These are phyloP conservation scores for Diaporthe humulicola DNA, from an alignment of 2,329 filamentous ascomycete species.

Conservation along the genomic window DNA sequence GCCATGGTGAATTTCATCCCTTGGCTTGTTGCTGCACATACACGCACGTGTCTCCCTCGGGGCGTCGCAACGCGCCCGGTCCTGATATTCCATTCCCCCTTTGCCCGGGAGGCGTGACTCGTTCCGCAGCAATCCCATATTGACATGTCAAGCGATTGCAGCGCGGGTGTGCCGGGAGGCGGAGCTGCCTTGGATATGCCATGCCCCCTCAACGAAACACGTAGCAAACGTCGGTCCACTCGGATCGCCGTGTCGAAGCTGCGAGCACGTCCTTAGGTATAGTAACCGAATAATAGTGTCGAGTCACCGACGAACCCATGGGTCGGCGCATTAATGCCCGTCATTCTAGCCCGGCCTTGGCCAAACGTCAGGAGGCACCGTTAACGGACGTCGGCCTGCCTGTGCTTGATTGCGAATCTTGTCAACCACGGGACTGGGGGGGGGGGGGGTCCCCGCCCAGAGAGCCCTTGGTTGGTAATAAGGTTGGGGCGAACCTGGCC, in stretches of 20 bases:
- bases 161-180: slow-evolving; percentile 16
- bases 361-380: slow-evolving; percentile 20
- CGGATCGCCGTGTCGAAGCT: not conserved
- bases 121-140: not conserved
- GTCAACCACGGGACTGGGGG: not conserved
- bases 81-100: not conserved
- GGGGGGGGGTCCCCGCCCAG: not conserved
- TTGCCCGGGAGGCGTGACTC: slow-evolving; percentile 5
- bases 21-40: not conserved
- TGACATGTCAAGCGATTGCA: slow-evolving; percentile 19
- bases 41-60: slow-evolving; percentile 8
- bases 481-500: slow-evolving; percentile 31
- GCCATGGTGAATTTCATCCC: not conserved
- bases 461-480: slow-evolving; percentile 17
- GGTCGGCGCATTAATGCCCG: slow-evolving; percentile 15
- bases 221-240: slow-evolving; percentile 18
- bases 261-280: not conserved
- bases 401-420: slow-evolving; percentile 3
- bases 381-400: slow-evolving; percentile 13
- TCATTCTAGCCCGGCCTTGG: slow-evolving; percentile 8
- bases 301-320: not conserved
- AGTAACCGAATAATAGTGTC: not conserved
- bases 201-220: slow-evolving; percentile 14
- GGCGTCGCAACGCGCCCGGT: not conserved
- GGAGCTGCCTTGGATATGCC: slow-evolving; percentile 12